Conservation (phyloP, 768 basidiomycete species). For the Suillus weaverae region DNA sequence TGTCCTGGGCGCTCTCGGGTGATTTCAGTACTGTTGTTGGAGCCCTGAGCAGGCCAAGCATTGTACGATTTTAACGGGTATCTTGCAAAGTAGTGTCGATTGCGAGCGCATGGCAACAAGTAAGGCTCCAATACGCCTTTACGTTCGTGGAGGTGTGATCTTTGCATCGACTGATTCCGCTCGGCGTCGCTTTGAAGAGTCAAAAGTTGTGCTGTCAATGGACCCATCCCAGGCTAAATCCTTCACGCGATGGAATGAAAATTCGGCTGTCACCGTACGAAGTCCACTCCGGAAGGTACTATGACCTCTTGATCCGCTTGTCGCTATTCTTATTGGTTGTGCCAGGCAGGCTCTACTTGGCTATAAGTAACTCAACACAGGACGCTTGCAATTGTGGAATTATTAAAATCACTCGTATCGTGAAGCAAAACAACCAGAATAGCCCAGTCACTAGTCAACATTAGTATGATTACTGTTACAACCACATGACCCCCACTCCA, state of each 20-base stretch:
- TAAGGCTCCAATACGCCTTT: background rate
- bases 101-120: no score
- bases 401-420: background rate
- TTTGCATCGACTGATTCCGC: no score
- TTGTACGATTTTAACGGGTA: background rate
- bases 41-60: background rate
- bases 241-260: background rate
- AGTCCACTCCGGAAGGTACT: background rate
- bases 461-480: background rate
- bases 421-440: background rate
- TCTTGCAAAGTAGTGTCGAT: background rate
- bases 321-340: background rate
- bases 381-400: background rate
- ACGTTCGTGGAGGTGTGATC: background rate
- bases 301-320: background rate
- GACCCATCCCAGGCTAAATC: background rate
- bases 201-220: background rate
- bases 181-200: no score
- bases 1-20: background rate
- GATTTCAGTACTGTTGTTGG: background rate
- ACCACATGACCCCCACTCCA: background rate
- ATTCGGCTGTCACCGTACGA: background rate
- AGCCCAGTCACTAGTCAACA: background rate
- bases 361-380: background rate
- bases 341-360: background rate